These are phyloP conservation scores for Vanilla planifolia DNA, from an alignment of 106 monocot species.

Conservation along the genomic window DNA sequence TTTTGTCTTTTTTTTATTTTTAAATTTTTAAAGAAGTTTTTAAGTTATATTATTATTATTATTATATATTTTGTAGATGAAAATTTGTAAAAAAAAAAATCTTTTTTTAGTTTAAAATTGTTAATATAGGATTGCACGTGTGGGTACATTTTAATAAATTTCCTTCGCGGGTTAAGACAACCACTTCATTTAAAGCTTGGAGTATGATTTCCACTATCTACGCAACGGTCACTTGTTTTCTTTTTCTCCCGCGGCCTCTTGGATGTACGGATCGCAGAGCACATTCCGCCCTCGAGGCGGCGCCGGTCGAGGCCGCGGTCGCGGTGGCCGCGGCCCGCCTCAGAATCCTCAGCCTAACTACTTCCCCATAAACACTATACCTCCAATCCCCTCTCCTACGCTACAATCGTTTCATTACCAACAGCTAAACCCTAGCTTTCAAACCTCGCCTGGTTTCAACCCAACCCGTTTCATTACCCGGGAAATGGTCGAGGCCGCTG, in stretches of 20 bases:
- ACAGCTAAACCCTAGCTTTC: background rate
- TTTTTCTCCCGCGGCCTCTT: background rate
- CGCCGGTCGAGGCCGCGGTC: background rate
- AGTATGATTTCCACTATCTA: background rate
- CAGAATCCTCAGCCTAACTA: background rate
- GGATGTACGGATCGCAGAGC: constrained; percentile 4
- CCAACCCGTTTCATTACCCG: background rate
- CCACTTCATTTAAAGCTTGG: background rate
- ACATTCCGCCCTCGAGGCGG: constrained; percentile 7
- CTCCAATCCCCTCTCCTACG: background rate
- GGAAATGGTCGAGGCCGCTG: constrained; percentile 24
- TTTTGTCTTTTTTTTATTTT: too few species aligned
- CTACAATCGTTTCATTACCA: too few species aligned
- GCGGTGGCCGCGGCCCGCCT: background rate
- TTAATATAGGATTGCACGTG: too few species aligned
- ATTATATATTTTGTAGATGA: too few species aligned
- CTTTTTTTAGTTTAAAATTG: too few species aligned
- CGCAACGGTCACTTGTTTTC: background rate
- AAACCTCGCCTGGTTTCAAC: background rate
- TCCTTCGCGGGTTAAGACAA: too few species aligned
- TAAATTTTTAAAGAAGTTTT: too few species aligned
- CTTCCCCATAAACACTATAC: background rate
- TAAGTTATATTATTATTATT: too few species aligned
- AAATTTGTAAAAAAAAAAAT: too few species aligned
- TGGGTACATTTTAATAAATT: too few species aligned